Conservation (phyloP, 2,329 filamentous ascomycete species). For the Hypoxylon sp. region DNA sequence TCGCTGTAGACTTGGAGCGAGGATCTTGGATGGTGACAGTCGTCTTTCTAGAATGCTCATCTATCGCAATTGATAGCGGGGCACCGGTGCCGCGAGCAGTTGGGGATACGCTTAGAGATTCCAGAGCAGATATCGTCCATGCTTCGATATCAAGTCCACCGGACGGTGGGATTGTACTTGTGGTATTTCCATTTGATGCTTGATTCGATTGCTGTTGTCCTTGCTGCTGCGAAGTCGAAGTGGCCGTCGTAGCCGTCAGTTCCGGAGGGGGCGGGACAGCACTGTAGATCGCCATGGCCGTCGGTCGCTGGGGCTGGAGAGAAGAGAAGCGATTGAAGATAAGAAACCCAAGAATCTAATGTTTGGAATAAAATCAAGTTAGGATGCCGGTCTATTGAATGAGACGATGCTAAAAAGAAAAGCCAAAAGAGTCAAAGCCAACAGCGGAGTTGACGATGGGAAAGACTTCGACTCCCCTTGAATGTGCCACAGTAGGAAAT, state of each 20-base stretch:
- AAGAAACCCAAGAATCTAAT: not conserved
- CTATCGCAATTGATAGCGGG: conserved; percentile 80
- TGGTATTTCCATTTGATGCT: conserved; percentile 40
- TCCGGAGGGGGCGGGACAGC: conserved; percentile 65
- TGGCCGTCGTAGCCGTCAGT: conserved; percentile 46
- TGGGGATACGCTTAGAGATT: conserved; percentile 67
- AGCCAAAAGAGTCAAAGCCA: conserved; percentile 1
- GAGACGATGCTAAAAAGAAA: not conserved
- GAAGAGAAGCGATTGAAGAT: not conserved
- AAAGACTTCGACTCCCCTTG: not conserved
- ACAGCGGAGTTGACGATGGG: not conserved
- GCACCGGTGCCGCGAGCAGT: conserved; percentile 70
- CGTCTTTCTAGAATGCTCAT: conserved; percentile 60
- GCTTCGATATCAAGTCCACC: conserved; percentile 71
- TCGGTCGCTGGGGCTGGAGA: conserved; percentile 2
- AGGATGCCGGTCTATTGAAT: not conserved
- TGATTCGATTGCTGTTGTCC: conserved; percentile 39
- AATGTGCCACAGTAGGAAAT: not conserved
- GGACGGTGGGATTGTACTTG: conserved; percentile 47
- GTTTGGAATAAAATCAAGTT: not conserved
- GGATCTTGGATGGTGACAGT: conserved; percentile 49
- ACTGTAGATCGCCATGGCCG: conserved; percentile 62
- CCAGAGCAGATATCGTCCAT: conserved; percentile 72
- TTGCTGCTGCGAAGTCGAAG: conserved; percentile 34
- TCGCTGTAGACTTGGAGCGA: conserved; percentile 42